Evolutionary conservation across 768 basidiomycete genomes (phyloP).

Genomic region (Termitomyces titanicus): DNA sequence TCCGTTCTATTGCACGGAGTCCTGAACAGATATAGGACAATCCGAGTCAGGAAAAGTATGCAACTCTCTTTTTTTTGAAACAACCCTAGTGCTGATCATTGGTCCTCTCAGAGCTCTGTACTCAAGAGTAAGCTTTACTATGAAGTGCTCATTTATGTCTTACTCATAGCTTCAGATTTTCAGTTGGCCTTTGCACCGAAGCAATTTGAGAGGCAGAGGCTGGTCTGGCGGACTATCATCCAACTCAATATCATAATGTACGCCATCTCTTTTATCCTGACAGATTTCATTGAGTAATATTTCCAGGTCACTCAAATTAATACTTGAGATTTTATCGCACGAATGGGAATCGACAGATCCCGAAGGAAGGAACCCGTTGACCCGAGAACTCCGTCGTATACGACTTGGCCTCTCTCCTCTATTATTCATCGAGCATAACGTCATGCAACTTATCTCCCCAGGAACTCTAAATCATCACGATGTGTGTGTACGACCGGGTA

Average conservation of each 20-base stretch:
- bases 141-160: neutral
- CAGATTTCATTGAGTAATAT: neutral
- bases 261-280: slow-evolving; percentile 1
- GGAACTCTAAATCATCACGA: slow-evolving; percentile 31
- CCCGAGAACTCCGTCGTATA: slow-evolving; percentile 27
- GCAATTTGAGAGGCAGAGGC: slow-evolving; percentile 53
- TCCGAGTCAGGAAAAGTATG: slow-evolving; percentile 55
- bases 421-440: slow-evolving; percentile 49
- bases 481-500: slow-evolving; percentile 53
- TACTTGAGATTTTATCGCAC: slow-evolving; percentile 50
- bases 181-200: slow-evolving; percentile 62
- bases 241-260: slow-evolving; percentile 70
- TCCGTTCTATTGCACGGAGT: neutral
- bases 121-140: slow-evolving; percentile 35
- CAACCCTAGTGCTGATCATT: neutral
- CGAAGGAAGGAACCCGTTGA: slow-evolving; percentile 14
- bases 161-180: slow-evolving; percentile 45
- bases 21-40: slow-evolving; percentile 38
- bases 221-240: slow-evolving; percentile 60
- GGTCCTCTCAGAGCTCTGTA: slow-evolving; percentile 38
- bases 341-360: slow-evolving; percentile 32
- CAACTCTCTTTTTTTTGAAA: neutral
- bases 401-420: slow-evolving; percentile 42
- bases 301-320: slow-evolving; percentile 51
- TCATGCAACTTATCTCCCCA: slow-evolving; percentile 48